Evolutionary conservation across 2,329 filamentous ascomycete genomes (phyloP).

Genomic region (Blastomyces gilchristii): DNA sequence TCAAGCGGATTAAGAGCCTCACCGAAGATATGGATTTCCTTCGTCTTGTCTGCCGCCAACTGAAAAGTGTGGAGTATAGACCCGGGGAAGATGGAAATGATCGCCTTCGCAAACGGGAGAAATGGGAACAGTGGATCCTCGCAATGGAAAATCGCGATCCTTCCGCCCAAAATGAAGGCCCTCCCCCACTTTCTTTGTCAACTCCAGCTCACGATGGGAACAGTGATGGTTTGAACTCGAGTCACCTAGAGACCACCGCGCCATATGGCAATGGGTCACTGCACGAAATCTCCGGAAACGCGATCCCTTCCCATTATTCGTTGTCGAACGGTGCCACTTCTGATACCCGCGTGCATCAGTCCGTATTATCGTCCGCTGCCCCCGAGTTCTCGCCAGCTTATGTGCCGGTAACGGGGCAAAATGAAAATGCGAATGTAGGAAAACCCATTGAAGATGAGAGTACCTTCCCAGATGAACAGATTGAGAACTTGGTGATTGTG

Average conservation of each 20-base stretch:
- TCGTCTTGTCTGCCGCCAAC: slow-evolving; percentile 63
- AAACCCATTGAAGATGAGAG: slow-evolving; percentile 24
- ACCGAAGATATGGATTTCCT: slow-evolving; percentile 64
- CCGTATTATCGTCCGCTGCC: slow-evolving; percentile 52
- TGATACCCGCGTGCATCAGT: slow-evolving; percentile 32
- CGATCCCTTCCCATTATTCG: slow-evolving; percentile 16
- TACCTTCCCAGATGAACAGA: slow-evolving; percentile 45
- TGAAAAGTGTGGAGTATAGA: slow-evolving; percentile 62
- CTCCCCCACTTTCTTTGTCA: slow-evolving; percentile 36
- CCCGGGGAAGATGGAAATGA: slow-evolving; percentile 67
- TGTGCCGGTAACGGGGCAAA: slow-evolving; percentile 21
- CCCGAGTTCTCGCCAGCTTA: slow-evolving; percentile 50
- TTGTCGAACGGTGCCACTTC: slow-evolving; percentile 33
- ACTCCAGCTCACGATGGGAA: slow-evolving; percentile 18
- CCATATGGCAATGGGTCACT: slow-evolving; percentile 23
- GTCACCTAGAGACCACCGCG: slow-evolving; percentile 22
- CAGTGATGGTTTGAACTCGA: slow-evolving; percentile 31
- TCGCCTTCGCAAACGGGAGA: slow-evolving; percentile 61
- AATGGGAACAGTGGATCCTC: slow-evolving; percentile 73
- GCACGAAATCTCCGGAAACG: slow-evolving; percentile 12
- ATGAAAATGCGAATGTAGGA: slow-evolving; percentile 31
- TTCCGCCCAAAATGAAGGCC: slow-evolving; percentile 63
- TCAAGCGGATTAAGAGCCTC: slow-evolving; percentile 70
- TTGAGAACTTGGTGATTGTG: slow-evolving; percentile 44
- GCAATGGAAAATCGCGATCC: slow-evolving; percentile 60